Evolutionary conservation across 768 basidiomycete genomes (phyloP), one percentile per base, ranked within the genome.

Genomic region (Suillus occidentalis): DNA sequence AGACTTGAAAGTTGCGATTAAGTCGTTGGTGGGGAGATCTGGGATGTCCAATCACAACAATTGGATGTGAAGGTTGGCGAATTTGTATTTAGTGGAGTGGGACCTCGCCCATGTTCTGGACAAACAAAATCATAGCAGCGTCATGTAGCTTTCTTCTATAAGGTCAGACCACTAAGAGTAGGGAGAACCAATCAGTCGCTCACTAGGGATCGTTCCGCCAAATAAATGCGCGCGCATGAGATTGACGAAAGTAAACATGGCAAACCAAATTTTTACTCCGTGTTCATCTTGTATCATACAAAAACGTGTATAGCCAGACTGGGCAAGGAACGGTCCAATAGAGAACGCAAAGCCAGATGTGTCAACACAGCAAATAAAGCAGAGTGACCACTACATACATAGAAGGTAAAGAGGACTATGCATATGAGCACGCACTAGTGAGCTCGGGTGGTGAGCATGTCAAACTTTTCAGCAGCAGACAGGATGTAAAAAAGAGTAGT

Each of bases 401-500:
- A 4, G 25, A 25, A 28, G 5, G 16, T 18, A 28, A 39, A 20
- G 18, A 34, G 52, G 9, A 9, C 5, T 53, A 3, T 34, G 52
- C 16, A 25, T 28, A 58, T 37, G 20, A 12, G n/a, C 55, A 57
- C 36, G 50, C 28, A 52, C 25, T 58, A 58, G n/a, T n/a, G n/a
- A 40, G 57, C 57, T 58, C 10, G 22, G 18, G 39, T 58, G 5
- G 25, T 40, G 25, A 28, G 40, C 39, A 40, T 28, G 18, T 25
- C 57, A 40, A 20, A 39, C 37, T 16, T 58, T 58, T 25, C 16
- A 22, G 16, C 12, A 18, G 2, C 39, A 6, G 57, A 40, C 12
- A 58, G 18, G 40, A 65, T 52, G 25, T 52, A 40, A 20, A 55
- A 58, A 7, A 72, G 31, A 13, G 47, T 65, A 63, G 66, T 42